These are phyloP conservation scores for Penicillium dipodomyicola DNA, from an alignment of 495 filamentous ascomycete genomes.

Conservation along the genomic window DNA sequence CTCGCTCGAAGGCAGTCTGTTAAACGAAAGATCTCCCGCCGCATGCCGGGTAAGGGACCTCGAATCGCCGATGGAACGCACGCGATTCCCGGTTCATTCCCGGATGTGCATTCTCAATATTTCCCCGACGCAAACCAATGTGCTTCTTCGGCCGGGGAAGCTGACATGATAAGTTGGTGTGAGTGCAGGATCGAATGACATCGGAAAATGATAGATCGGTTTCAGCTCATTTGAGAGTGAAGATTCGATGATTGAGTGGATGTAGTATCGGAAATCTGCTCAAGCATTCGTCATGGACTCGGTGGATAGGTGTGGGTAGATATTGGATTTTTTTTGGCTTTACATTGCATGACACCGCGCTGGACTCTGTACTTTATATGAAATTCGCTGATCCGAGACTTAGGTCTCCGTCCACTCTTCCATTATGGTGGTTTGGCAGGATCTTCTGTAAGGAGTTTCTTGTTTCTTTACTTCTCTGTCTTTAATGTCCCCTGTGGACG, in stretches of 20 bases:
- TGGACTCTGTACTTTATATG: constrained; percentile 37
- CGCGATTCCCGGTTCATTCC: constrained; percentile 7
- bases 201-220: constrained; percentile 26
- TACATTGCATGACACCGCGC: constrained; percentile 35
- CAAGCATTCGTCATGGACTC: constrained; percentile 15
- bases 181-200: constrained; percentile 19
- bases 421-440: constrained; percentile 4
- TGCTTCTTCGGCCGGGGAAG: constrained; percentile 9
- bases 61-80: not conserved
- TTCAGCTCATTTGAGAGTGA: constrained; percentile 20
- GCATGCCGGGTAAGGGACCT: constrained; percentile 14
- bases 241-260: constrained; percentile 21
- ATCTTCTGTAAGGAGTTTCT: constrained; percentile 14
- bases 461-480: constrained; percentile 10
- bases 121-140: constrained; percentile 14
- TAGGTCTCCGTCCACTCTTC: constrained; percentile 11
- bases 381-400: constrained; percentile 22
- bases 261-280: constrained; percentile 25
- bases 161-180: constrained; percentile 17
- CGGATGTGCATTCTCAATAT: constrained; percentile 12
- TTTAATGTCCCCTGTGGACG: constrained; percentile 4
- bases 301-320: constrained; percentile 30
- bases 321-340: constrained; percentile 29
- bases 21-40: constrained; percentile 25
- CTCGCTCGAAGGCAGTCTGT: constrained; percentile 47